Evolutionary conservation across 2,329 filamentous ascomycete species (phyloP).

Genomic region (Botryotinia globosa): DNA sequence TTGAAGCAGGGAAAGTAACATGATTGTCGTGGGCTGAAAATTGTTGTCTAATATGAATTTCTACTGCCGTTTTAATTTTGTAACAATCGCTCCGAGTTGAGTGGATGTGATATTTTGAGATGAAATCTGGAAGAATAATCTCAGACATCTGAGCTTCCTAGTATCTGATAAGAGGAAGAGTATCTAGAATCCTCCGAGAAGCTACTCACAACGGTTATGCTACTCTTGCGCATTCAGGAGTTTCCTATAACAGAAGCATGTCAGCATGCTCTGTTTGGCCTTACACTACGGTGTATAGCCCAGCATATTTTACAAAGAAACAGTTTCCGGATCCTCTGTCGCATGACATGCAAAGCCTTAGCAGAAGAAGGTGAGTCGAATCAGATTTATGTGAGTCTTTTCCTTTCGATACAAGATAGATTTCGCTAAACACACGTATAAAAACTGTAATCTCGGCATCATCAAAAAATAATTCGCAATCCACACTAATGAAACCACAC

Average conservation of each 20-base stretch:
- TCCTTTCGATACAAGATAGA: fast-evolving
- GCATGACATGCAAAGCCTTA: background rate
- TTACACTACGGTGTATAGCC: background rate
- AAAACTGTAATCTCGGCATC: background rate
- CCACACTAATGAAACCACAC: background rate
- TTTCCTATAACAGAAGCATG: background rate
- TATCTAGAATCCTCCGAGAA: background rate
- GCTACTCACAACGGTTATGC: background rate
- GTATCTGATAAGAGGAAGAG: fast-evolving
- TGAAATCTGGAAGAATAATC: background rate
- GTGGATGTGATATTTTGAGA: fast-evolving
- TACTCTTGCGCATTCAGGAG: background rate
- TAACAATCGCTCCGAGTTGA: background rate
- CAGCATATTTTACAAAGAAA: background rate
- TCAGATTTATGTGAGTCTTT: fast-evolving
- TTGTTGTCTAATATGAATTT: fast-evolving
- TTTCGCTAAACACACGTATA: background rate
- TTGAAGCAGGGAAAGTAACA: background rate
- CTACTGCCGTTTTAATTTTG: fast-evolving
- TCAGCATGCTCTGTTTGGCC: fast-evolving
- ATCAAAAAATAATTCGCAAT: fast-evolving
- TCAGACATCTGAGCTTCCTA: background rate
- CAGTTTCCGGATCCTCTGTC: no score
- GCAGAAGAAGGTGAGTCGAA: background rate
- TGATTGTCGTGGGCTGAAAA: background rate